Conservation (phyloP, 495 filamentous ascomycete species). For the Penicillium simplicissimum region DNA sequence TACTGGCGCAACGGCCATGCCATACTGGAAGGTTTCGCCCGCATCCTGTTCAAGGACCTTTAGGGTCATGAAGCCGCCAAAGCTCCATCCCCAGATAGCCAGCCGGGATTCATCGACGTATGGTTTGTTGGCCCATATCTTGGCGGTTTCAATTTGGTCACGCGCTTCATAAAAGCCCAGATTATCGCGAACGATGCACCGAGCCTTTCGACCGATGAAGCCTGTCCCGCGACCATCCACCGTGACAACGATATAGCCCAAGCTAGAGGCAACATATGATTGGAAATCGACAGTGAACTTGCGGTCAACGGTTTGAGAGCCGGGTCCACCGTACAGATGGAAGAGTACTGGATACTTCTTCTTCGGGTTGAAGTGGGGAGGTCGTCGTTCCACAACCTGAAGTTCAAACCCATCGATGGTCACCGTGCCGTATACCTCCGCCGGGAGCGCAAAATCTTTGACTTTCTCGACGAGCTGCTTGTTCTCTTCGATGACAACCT, state of each 20-base stretch:
- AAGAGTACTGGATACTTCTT: conserved; percentile 94
- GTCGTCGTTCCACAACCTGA: conserved; percentile 86
- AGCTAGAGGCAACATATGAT: conserved; percentile 77
- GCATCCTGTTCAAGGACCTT: conserved; percentile 92
- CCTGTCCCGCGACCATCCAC: conserved; percentile 94
- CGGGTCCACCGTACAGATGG: conserved; percentile 87
- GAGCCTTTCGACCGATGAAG: conserved; percentile 80
- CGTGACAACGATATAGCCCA: conserved; percentile 95
- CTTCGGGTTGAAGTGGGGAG: conserved; percentile 82
- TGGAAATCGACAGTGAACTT: conserved; percentile 86
- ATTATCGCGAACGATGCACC: conserved; percentile 78
- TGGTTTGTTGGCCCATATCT: conserved; percentile 76
- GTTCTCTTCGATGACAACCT: conserved; percentile 78
- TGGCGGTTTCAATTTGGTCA: conserved; percentile 90
- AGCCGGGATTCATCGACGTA: conserved; percentile 82
- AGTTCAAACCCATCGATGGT: conserved; percentile 76
- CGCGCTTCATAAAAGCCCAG: conserved; percentile 81
- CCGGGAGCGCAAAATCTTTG: conserved; percentile 76
- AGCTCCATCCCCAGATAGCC: conserved; percentile 98
- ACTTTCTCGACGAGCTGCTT: conserved; percentile 64
- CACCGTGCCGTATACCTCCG: conserved; percentile 81
- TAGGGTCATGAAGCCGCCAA: conserved; percentile 95
- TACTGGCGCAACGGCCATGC: conserved; percentile 96
- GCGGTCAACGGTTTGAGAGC: conserved; percentile 83
- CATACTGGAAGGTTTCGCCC: conserved; percentile 87